These are phyloP conservation scores for Geotrichum fermentans DNA, from an alignment of 1,139 yeast genomes.

Conservation along the genomic window DNA sequence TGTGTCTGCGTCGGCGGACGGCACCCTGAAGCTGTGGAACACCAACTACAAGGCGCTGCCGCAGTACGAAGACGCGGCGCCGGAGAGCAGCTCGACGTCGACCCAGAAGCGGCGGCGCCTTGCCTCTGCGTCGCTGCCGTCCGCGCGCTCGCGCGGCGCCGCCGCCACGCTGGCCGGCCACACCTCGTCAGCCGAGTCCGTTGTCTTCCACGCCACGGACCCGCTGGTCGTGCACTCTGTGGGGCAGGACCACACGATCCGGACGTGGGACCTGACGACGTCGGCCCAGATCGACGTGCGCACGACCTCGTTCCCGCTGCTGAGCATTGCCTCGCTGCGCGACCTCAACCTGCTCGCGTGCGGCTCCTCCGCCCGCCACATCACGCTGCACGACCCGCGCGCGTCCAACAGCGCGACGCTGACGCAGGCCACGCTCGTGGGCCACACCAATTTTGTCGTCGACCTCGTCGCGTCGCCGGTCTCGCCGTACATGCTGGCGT, in stretches of 20 bases:
- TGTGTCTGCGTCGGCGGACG: constrained; percentile 80
- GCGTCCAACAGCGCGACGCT: constrained; percentile 37
- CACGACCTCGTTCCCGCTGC: constrained; percentile 79
- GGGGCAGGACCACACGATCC: constrained; percentile 89
- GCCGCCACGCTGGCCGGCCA: constrained; percentile 75
- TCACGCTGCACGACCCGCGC: constrained; percentile 89
- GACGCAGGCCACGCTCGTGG: constrained; percentile 65
- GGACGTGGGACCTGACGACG: constrained; percentile 93
- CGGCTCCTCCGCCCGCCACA: constrained; percentile 95
- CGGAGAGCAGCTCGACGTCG: constrained; percentile 47
- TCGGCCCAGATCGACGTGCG: constrained; percentile 79
- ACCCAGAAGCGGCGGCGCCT: constrained; percentile 84
- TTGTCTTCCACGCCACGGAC: constrained; percentile 68
- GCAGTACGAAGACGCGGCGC: constrained; percentile 53
- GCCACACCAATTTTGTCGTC: constrained; percentile 90
- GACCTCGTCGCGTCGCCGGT: constrained; percentile 68
- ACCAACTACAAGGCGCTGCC: constrained; percentile 80
- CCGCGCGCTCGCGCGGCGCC: constrained; percentile 76
- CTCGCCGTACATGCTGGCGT: constrained; percentile 67
- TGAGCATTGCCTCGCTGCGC: constrained; percentile 64
- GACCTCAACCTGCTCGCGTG: constrained; percentile 65
- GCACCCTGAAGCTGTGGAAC: constrained; percentile 83
- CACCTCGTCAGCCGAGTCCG: constrained; percentile 67
- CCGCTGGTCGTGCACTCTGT: constrained; percentile 82
- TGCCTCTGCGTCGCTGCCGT: constrained; percentile 56